Base-by-base conservation (phyloP, 2,329 filamentous ascomycete genomes). In the Xylariales sp. region DNA sequence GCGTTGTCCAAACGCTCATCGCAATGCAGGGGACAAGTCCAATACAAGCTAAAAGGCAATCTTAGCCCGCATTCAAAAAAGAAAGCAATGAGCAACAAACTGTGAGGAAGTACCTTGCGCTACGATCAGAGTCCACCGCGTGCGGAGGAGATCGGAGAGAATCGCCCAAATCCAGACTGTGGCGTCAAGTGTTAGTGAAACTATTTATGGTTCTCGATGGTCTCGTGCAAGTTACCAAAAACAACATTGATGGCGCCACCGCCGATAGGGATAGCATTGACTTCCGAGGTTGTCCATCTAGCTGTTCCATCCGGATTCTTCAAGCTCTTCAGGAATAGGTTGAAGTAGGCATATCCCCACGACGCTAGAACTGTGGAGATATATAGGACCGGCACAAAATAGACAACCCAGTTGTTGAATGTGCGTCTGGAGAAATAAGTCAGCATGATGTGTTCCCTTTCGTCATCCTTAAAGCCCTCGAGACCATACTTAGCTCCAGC, bases 111-210 rank as follows among this genome's bases (percentile, higher is more conserved):
- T 43, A 58, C 61, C 60, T 53, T 76, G 72, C 3, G 56, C 47
- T 6, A 76, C 55, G 20, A 76, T 68, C 5, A 76, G 55, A 0
- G 62, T 64, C 72, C 72, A 76, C 16, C 72, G 55, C 0, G 70
- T 72, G 25, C 62, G 60, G 2, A 76, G 46, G 7, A 64, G 50
- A 50, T 76, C 72, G 1, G 72, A 76, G 1, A 74, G 48, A 3
- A 73, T 61, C 1, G 70, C 71, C 70, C 72, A 76, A 11, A 72
- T 60, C 71, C 71, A 75, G 2, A 75, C 72, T 64, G 30, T 8
- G 7, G 14, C 8, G 17, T 20, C 13, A 21, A n/a, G n/a, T n/a
- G n/a, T n/a, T n/a, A n/a, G n/a, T n/a, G n/a, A n/a, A n/a, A n/a
- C n/a, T n/a, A n/a, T n/a, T n/a, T n/a, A n/a, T n/a, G n/a, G n/a